Evolutionary conservation across 1,139 yeast species (phyloP), one percentile per base, ranked within the genome.

Genomic region (Pichia sp.): DNA sequence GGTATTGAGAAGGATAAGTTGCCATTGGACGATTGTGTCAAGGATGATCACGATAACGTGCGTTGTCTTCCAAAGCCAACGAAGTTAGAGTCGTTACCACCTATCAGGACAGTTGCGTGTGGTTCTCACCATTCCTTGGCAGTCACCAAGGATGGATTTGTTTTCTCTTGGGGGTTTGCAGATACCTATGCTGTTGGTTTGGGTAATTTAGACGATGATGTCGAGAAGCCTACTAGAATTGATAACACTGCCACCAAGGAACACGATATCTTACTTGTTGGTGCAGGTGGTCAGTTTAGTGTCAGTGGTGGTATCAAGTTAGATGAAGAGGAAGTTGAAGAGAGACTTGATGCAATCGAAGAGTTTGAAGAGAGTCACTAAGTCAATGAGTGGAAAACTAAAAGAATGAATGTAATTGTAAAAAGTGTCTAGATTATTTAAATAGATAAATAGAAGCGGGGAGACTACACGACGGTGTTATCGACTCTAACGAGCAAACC

Each of bases 131-230:
- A 91, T 57, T 82, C 94, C 1, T 63, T 91, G 43, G 96, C 96
- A 2, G 71, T 88, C 5, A 77, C 93, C 8, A 74, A 68, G 24
- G 88, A 85, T 49, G 98, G 99, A 6, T 64, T 83, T 40, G 84
- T 78, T 1, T 91, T 79, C 64, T 74, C 96, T 1, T 91, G 99
- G 99, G 99, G 99, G 1, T 91, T 88, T 56, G 96, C 93, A 32
- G 97, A 88, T 48, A 87, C 96, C 1, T 91, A 85, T 57, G 98
- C 94, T 17, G 79, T 91, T 23, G 99, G 99, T 5, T 77, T 87
- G 41, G 98, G 98, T 9, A 70, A 81, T 23, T 95, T 85, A 31
- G 96, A 84, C 33, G 97, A 91, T 56, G 97, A 88, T 56, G 79
- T 87, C 32, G 95, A 81, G 41, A 64, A 63, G 16, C 96, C 96